phyloP scores from a whole-genome alignment of 1,139 yeast species.

The Saccharomyces hybrid region DNA sequence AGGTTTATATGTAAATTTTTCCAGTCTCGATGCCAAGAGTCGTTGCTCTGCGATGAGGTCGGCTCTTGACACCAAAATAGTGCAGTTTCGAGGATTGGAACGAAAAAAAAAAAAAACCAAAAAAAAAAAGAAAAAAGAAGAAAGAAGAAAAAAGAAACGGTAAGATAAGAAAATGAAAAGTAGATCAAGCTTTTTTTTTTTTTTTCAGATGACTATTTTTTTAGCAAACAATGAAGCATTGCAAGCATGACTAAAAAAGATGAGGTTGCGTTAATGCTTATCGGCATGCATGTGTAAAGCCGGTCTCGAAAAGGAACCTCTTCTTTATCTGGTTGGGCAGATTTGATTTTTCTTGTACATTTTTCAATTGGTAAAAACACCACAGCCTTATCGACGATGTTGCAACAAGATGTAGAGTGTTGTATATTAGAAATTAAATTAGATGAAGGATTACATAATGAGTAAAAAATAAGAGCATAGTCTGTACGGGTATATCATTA shows the following conservation, averaged over 20 bases:
- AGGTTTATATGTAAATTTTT: not conserved
- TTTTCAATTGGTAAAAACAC: too few species aligned
- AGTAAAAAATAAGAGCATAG: not conserved
- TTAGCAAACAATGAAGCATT: not conserved
- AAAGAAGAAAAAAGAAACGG: too few species aligned
- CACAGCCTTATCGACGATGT: too few species aligned
- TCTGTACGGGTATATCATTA: not conserved
- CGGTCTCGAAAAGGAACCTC: too few species aligned
- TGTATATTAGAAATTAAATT: not conserved
- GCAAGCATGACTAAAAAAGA: too few species aligned
- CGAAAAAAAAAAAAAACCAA: not conserved
- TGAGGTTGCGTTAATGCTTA: too few species aligned
- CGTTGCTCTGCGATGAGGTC: slow-evolving; percentile 1
- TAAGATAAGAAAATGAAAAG: not conserved
- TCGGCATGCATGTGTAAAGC: too few species aligned
- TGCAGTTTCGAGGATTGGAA: not conserved
- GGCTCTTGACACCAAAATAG: not conserved
- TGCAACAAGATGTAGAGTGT: too few species aligned
- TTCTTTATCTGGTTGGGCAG: too few species aligned
- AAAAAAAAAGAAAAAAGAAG: not conserved
- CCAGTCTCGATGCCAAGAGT: not conserved
- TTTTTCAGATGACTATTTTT: too few species aligned
- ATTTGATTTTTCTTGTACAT: too few species aligned
- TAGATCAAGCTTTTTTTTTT: not conserved
- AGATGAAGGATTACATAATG: not conserved